Evolutionary conservation across 2,329 filamentous ascomycete species (phyloP).

Genomic region (Cordyceps farinosa): DNA sequence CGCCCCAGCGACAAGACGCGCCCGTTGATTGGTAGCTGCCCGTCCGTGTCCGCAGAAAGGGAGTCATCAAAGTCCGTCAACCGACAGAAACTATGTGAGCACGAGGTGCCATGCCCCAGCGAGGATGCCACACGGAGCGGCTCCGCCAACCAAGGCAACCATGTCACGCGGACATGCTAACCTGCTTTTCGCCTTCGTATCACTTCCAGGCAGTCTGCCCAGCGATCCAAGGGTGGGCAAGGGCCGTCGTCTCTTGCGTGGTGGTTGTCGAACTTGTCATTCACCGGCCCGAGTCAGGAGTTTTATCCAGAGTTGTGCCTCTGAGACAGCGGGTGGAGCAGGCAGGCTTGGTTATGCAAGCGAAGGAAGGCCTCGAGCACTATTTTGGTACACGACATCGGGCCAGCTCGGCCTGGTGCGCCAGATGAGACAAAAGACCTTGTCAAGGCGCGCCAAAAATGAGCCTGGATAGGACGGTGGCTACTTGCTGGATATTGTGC

Average conservation of each 20-base stretch:
- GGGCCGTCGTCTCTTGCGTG: background rate
- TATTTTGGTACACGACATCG: constrained; percentile 2
- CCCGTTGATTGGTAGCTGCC: constrained; percentile 3
- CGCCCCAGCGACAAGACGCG: background rate
- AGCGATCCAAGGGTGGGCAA: background rate
- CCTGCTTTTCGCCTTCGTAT: constrained; percentile 1
- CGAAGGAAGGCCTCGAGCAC: background rate
- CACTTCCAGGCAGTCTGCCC: background rate
- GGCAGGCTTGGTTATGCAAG: background rate
- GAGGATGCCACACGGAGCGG: constrained; percentile 14
- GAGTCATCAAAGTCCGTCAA: constrained; percentile 6
- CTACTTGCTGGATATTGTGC: background rate
- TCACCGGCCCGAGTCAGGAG: constrained; percentile 8
- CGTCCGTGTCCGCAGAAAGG: background rate
- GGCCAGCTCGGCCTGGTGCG: background rate
- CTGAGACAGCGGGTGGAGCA: background rate
- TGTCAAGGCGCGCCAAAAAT: constrained; percentile 5
- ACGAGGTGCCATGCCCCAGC: constrained; percentile 12
- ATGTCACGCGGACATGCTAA: constrained; percentile 13
- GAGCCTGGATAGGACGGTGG: background rate
- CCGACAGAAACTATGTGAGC: constrained; percentile 11
- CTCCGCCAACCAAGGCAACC: constrained; percentile 3
- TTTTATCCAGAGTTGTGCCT: background rate
- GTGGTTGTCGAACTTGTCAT: background rate
- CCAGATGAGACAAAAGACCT: constrained; percentile 8